phyloP scores from a whole-genome alignment of 2,329 filamentous ascomycete species.

The Alternaria sp. region DNA sequence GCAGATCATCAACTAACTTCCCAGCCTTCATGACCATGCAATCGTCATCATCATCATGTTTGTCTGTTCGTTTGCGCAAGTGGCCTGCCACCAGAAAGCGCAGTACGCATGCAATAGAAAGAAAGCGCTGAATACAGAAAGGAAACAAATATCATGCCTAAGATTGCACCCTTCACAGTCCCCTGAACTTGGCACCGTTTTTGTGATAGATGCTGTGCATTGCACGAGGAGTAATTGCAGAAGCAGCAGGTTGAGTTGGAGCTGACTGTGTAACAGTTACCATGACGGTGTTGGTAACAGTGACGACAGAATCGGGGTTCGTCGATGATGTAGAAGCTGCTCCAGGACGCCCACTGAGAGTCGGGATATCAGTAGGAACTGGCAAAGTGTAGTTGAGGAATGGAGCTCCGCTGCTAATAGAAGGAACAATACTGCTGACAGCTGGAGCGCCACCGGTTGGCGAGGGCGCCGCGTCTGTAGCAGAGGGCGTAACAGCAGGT shows the following conservation, averaged over 20 bases:
- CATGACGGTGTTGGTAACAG: constrained; percentile 37
- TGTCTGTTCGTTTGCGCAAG: constrained; percentile 4
- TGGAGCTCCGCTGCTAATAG: neutral
- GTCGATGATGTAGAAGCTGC: constrained; percentile 16
- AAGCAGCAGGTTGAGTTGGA: constrained; percentile 9
- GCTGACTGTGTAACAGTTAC: constrained; percentile 38
- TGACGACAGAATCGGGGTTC: constrained; percentile 23
- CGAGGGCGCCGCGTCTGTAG: neutral
- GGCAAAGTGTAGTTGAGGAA: constrained; percentile 12
- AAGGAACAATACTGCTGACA: constrained; percentile 4
- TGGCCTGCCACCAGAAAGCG: constrained; percentile 18
- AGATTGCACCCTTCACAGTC: constrained; percentile 14
- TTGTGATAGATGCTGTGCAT: constrained; percentile 16
- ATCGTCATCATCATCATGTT: constrained; percentile 1
- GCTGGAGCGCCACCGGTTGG: neutral
- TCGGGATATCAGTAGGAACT: constrained; percentile 22
- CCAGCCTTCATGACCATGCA: constrained; percentile 4
- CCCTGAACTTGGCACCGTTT: constrained; percentile 39
- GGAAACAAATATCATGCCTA: neutral
- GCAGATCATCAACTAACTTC: neutral
- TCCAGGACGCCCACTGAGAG: constrained; percentile 26
- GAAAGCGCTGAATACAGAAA: neutral
- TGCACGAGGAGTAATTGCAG: constrained; percentile 6
- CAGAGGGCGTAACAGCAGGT: neutral
- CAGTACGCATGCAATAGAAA: constrained; percentile 1